A percentile compares a stretch with the other conserved stretches of the same genome.
These are phyloP conservation scores for Hyaloperonospora brassicae DNA, from an alignment of 352 stramenopile genomes.

Conservation along the genomic window DNA sequence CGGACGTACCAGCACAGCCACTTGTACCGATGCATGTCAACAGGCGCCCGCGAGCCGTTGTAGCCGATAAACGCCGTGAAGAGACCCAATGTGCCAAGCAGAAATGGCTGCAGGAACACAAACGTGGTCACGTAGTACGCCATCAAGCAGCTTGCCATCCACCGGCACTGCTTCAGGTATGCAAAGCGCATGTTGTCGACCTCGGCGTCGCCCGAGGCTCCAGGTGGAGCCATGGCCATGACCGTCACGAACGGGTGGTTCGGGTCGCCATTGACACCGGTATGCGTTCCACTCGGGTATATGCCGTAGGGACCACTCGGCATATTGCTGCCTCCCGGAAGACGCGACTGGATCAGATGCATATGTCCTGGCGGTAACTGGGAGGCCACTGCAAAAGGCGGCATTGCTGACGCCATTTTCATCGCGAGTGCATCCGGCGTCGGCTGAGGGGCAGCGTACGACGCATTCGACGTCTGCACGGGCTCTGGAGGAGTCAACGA, in stretches of 20 bases:
- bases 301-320: slow-evolving; percentile 14
- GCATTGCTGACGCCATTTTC: slow-evolving; percentile 26
- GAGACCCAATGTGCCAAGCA: slow-evolving; percentile 49
- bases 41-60: slow-evolving; percentile 46
- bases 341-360: slow-evolving; percentile 28
- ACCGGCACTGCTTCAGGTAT: slow-evolving; percentile 54
- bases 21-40: slow-evolving; percentile 53
- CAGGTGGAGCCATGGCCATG: slow-evolving; percentile 24
- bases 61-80: slow-evolving; percentile 60
- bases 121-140: slow-evolving; percentile 62
- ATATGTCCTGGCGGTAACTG: slow-evolving; percentile 25
- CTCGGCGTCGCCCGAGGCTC: slow-evolving; percentile 17
- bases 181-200: slow-evolving; percentile 40
- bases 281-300: slow-evolving; percentile 8
- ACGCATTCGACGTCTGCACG: slow-evolving; percentile 16
- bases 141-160: slow-evolving; percentile 53
- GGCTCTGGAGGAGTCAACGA: slow-evolving; percentile 13
- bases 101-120: slow-evolving; percentile 67
- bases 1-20: slow-evolving; percentile 64
- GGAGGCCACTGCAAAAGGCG: slow-evolving; percentile 37
- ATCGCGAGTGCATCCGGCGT: slow-evolving; percentile 24
- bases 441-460: slow-evolving; percentile 30
- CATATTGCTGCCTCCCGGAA: slow-evolving; percentile 34
- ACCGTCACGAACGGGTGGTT: slow-evolving; percentile 32
- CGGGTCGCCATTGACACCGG: slow-evolving; percentile 3